A percentile compares a stretch with the other conserved stretches of the same genome.
phyloP scores from a whole-genome alignment of 768 basidiomycete genomes.

The Pisolithus albus region DNA sequence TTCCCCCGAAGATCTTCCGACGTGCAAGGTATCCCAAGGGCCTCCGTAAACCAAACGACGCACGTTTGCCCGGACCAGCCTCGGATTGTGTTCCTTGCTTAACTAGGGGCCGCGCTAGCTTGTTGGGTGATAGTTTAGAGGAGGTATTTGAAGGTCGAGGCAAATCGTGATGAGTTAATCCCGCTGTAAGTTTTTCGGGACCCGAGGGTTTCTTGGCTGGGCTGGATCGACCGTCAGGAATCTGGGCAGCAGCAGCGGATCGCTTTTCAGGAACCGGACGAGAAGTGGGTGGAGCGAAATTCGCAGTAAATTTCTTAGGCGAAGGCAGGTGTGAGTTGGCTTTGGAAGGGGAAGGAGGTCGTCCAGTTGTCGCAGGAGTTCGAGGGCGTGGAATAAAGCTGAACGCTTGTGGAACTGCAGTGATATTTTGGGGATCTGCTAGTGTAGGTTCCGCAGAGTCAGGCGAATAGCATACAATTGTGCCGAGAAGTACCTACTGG shows the following conservation, averaged over 20 bases:
- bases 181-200: constrained; percentile 31
- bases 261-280: constrained; percentile 51
- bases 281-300: constrained; percentile 57
- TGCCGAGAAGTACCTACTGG: not conserved
- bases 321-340: constrained; percentile 29
- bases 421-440: constrained; percentile 1
- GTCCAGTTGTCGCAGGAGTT: constrained; percentile 21
- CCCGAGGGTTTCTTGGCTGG: constrained; percentile 47
- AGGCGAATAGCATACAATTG: not conserved
- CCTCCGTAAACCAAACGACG: constrained; percentile 41
- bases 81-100: constrained; percentile 8
- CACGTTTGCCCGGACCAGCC: constrained; percentile 22
- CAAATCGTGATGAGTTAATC: constrained; percentile 18
- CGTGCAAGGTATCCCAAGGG: constrained; percentile 69
- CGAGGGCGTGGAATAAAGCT: constrained; percentile 27
- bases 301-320: constrained; percentile 53
- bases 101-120: constrained; percentile 35
- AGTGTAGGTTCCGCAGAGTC: not conserved
- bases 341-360: constrained; percentile 32
- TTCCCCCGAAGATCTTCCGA: constrained; percentile 51
- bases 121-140: constrained; percentile 42
- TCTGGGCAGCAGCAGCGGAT: constrained; percentile 8
- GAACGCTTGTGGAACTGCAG: constrained; percentile 21
- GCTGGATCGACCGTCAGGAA: constrained; percentile 32
- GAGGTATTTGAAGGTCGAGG: constrained; percentile 16